These are phyloP conservation scores for Parastagonospora nodorum DNA, from an alignment of 2,329 filamentous ascomycete species.

Conservation along the genomic window DNA sequence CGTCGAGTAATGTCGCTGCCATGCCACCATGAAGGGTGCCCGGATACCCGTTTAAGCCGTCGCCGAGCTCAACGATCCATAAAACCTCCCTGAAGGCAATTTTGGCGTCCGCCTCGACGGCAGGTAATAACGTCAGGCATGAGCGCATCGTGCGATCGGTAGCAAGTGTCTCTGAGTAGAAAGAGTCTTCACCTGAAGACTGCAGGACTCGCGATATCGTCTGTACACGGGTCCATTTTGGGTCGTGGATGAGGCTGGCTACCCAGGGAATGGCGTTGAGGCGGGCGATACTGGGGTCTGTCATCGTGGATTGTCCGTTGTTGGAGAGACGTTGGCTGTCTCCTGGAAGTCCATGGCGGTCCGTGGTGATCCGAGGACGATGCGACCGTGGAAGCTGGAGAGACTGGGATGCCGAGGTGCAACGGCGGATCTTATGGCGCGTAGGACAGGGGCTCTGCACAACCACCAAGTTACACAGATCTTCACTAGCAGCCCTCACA, in stretches of 20 bases:
- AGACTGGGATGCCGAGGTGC: constrained; percentile 4
- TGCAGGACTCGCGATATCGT: constrained; percentile 41
- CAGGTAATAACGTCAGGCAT: constrained; percentile 30
- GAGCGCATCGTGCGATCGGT: constrained; percentile 55
- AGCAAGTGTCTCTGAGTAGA: constrained; percentile 60
- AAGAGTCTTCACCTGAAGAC: constrained; percentile 53
- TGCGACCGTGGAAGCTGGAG: neutral
- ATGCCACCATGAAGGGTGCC: constrained; percentile 63
- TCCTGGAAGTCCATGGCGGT: constrained; percentile 5
- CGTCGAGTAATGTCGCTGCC: constrained; percentile 63
- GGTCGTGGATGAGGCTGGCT: constrained; percentile 49
- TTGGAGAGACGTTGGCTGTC: neutral
- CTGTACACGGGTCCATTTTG: constrained; percentile 48
- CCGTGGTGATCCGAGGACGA: neutral
- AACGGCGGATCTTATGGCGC: neutral
- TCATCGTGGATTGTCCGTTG: constrained; percentile 17
- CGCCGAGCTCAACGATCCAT: constrained; percentile 53
- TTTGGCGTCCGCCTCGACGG: constrained; percentile 18
- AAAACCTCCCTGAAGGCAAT: constrained; percentile 43
- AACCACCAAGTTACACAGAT: no score
- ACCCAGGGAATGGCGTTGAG: constrained; percentile 56
- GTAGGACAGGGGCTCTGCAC: neutral
- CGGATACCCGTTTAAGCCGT: constrained; percentile 60
- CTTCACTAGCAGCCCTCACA: no score
- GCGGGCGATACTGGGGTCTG: constrained; percentile 21